Base-by-base conservation (phyloP, 805 yeast species). In the Yarrowia phangngaensis region DNA sequence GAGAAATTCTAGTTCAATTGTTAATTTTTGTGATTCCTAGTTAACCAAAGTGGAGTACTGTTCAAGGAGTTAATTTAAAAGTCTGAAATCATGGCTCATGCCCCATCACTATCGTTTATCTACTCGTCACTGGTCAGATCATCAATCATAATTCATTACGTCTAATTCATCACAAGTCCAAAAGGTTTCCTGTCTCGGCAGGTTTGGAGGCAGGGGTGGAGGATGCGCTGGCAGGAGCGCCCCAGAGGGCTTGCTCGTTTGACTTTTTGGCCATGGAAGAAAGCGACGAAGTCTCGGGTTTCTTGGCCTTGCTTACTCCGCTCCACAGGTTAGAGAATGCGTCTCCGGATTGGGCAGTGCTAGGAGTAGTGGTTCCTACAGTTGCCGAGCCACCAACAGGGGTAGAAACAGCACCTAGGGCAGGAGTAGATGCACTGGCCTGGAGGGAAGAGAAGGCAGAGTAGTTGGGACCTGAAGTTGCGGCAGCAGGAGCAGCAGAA, bases 251-350 rank as follows among this genome's bases (percentile, higher is more conserved):
- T 29, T 29, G 14, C 48, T 41, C 48, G 29, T 41, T 29, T 20
- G 27, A 13, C 48, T 41, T 41, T 17, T 41, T 15, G 16, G 48
- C 35, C 34, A 41, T 14, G 35, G 50, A 45, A 19, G 50, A 22
- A 19, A 40, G 17, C 34, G 49, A 43, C 9, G 38, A 12, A 4
- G 57, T 46, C 23, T 54, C 53, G 24, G 56, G 51, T 40, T 56
- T 57, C 45, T 38, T 38, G 45, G 32, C 45, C 45, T 38, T 38
- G 45, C 7, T 13, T 8, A 38, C 32, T 17, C 45, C 45, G 23
- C 61, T 43, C 72, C 72, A 69, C 38, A 69, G 55, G 24, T 68
- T 65, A 24, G 70, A 69, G 54, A 69, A 69, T 4, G 65, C 66
- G 51, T 69, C 72, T 47, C 53, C 56, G 16, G 49, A 22, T 2